Percentiles rank a stretch among this genome's conserved stretches.
Conservation (phyloP, 2,329 filamentous ascomycete genomes). For the Stachybotrys echinatus region DNA sequence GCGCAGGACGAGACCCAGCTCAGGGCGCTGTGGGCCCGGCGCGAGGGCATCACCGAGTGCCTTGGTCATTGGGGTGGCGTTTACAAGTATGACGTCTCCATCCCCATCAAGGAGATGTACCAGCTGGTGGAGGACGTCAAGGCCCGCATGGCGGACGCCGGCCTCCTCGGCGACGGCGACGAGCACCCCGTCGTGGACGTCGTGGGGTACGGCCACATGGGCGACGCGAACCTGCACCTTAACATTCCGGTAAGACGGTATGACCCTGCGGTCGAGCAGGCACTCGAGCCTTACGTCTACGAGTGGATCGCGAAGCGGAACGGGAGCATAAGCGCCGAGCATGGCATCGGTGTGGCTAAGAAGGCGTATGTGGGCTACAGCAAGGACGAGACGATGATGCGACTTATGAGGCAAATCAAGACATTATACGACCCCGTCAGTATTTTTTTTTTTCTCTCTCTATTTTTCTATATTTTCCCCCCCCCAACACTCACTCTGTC, state of each 20-base stretch:
- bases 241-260: conserved; percentile 82
- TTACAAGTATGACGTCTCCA: conserved; percentile 98
- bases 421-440: conserved; percentile 88
- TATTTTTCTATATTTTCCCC: background rate
- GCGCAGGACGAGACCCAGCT: conserved; percentile 92
- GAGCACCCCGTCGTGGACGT: conserved; percentile 79
- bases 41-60: conserved; percentile 88
- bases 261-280: conserved; percentile 80
- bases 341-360: conserved; percentile 90
- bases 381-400: conserved; percentile 79
- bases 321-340: conserved; percentile 95
- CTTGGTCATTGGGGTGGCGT: conserved; percentile 88
- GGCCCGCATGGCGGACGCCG: conserved; percentile 64
- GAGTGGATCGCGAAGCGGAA: conserved; percentile 88
- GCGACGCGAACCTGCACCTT: conserved; percentile 90
- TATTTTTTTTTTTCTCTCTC: conserved; percentile 6
- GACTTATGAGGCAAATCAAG: conserved; percentile 94
- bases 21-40: conserved; percentile 80
- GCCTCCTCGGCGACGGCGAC: conserved; percentile 71
- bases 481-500: conserved; percentile 1
- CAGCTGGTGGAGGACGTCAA: conserved; percentile 80
- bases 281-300: conserved; percentile 91
- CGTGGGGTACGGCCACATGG: conserved; percentile 98
- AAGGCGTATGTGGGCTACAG: conserved; percentile 94
- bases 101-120: conserved; percentile 84